These are phyloP conservation scores for Incumbomyces delicatus DNA, from an alignment of 2,329 filamentous ascomycete species.

Conservation along the genomic window DNA sequence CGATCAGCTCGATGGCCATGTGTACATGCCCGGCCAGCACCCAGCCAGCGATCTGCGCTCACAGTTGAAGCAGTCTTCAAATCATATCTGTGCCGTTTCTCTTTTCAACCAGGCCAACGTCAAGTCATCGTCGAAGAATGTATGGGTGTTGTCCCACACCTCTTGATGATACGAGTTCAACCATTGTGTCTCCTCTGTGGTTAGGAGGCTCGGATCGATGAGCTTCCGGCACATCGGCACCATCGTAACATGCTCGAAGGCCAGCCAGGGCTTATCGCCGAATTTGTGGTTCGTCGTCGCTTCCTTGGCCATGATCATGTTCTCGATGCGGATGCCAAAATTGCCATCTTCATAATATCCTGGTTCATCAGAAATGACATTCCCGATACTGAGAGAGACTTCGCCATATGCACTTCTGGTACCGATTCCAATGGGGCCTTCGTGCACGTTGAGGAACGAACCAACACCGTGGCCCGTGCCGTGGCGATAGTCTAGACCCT, in stretches of 20 bases:
- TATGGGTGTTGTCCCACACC: constrained; percentile 70
- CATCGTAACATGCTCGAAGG: constrained; percentile 97
- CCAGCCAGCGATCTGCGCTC: too few species aligned
- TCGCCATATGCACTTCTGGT: constrained; percentile 86
- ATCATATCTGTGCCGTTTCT: constrained; percentile 39
- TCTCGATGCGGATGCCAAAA: constrained; percentile 94
- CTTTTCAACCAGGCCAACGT: constrained; percentile 73
- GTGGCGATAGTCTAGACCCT: constrained; percentile 89
- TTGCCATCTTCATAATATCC: constrained; percentile 94
- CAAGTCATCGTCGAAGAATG: constrained; percentile 63
- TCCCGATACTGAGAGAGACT: constrained; percentile 78
- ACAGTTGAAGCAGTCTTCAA: neutral
- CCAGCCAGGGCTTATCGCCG: constrained; percentile 85
- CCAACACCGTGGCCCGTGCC: constrained; percentile 94
- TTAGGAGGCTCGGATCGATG: constrained; percentile 66
- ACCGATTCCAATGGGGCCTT: constrained; percentile 92
- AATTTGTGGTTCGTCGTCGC: constrained; percentile 80
- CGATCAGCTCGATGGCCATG: too few species aligned
- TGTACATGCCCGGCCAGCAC: too few species aligned
- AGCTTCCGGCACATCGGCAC: constrained; percentile 86
- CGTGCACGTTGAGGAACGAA: constrained; percentile 91
- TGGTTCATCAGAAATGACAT: constrained; percentile 91
- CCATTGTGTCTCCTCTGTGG: constrained; percentile 67
- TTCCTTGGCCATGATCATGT: constrained; percentile 83
- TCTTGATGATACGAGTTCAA: constrained; percentile 76